Base-by-base conservation (phyloP, 352 stramenopile species). In the Pythium sukuiense region DNA sequence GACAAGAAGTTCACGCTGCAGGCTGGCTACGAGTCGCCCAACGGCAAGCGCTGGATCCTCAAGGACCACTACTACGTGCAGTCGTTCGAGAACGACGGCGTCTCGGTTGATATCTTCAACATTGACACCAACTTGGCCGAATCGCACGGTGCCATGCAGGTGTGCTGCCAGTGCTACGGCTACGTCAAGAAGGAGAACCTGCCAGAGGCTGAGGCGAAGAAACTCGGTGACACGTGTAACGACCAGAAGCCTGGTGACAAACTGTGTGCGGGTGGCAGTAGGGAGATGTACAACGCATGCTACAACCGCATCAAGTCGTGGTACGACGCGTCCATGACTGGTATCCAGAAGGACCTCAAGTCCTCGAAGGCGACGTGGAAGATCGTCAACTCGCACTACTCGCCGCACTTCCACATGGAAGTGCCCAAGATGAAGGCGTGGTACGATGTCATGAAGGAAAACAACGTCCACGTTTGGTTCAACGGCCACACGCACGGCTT, bases 331-430 rank as follows among this genome's bases (percentile, higher is more conserved):
- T 96, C 86, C 43, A 65, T 95, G 1, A 69, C 63, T 16, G 79
- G 92, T 41, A 73, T 93, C 9, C 67, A 91, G 67, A 81, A 81
- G 64, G 88, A 96, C 55, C 61, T 96, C 6, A 72, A 73, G 60
- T 68, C 69, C 3, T 96, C 88, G 0, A 95, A 55, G 45, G 86
- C 88, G 16, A 92, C 83, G 11, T 96, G 84, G 81, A 96, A 95
- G 79, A 74, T 95, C 55, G 80, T 96, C 54, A 96, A 95, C 76
- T 93, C 88, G 71, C 88, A 96, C 76, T 96, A 96, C 78, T 96
- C 86, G 56, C 86, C 88, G 26, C 85, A 94, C 70, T 93, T 93
- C 64, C 87, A 96, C 78, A 96, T 96, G 87, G 90, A 74, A 60
- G 81, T 89, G 52, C 80, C 90, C 65, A 93, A 92, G 79, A 94